phyloP scores from a whole-genome alignment of 768 basidiomycete species.

The Exsudoporus frostii region DNA sequence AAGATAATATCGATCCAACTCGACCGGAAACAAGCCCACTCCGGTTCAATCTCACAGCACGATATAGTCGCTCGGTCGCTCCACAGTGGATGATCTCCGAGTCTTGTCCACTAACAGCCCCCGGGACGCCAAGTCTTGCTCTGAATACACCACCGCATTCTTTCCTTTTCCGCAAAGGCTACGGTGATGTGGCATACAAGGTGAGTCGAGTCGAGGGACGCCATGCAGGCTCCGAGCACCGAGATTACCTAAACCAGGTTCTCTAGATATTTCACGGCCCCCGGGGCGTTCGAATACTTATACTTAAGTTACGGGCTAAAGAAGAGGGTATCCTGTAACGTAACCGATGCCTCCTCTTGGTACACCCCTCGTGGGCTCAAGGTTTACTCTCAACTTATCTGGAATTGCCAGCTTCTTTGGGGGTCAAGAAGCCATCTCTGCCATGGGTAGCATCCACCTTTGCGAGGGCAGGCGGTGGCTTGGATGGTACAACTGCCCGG shows the following conservation, averaged over 20 bases:
- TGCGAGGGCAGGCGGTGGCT: conserved; percentile 32
- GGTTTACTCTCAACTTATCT: conserved; percentile 24
- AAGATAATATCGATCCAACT: background rate
- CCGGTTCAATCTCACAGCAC: background rate
- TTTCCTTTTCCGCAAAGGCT: background rate
- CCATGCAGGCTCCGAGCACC: background rate
- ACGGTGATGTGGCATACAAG: background rate
- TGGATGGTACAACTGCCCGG: conserved; percentile 39
- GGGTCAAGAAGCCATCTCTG: conserved; percentile 34
- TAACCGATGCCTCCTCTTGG: conserved; percentile 20
- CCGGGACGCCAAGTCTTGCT: background rate
- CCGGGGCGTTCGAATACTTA: background rate
- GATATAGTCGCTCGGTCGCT: background rate
- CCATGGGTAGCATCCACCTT: conserved; percentile 34
- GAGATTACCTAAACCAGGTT: conserved; percentile 3
- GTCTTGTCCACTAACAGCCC: background rate
- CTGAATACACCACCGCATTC: background rate
- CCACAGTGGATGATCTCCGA: background rate
- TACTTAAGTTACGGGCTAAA: background rate
- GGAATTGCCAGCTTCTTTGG: conserved; percentile 36
- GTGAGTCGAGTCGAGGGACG: background rate
- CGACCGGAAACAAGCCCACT: too few species aligned
- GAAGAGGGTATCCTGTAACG: background rate
- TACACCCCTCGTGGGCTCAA: conserved; percentile 10
- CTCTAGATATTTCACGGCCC: background rate